These are phyloP conservation scores for Yamadazyma scolyti DNA, from an alignment of 805 yeast species.

Conservation along the genomic window DNA sequence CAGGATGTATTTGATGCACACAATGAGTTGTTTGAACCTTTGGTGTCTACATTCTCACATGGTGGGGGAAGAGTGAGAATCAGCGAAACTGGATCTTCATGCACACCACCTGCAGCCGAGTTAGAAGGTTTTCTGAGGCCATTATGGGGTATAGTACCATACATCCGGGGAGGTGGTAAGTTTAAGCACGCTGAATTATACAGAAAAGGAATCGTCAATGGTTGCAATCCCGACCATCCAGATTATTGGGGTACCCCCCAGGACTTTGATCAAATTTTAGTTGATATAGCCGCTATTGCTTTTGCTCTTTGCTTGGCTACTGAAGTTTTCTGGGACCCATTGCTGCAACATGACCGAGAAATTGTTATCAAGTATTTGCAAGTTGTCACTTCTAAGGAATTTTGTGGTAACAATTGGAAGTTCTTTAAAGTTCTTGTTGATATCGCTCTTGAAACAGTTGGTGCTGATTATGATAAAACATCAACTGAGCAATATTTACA, in stretches of 20 bases:
- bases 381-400: constrained; percentile 13
- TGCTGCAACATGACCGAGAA: constrained; percentile 13
- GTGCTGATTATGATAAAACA: constrained; percentile 10
- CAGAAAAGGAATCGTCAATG: constrained; percentile 19
- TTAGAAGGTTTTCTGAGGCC: constrained; percentile 26
- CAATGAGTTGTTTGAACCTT: constrained; percentile 8
- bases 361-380: constrained; percentile 15
- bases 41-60: constrained; percentile 8
- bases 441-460: constrained; percentile 19
- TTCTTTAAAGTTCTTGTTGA: constrained; percentile 24
- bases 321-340: constrained; percentile 22
- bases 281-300: constrained; percentile 26
- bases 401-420: constrained; percentile 20
- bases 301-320: constrained; percentile 19
- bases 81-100: constrained; percentile 18
- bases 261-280: constrained; percentile 19
- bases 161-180: constrained; percentile 14
- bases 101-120: constrained; percentile 17
- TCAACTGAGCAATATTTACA: constrained; percentile 14
- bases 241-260: constrained; percentile 24
- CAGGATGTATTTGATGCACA: constrained; percentile 7
- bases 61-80: constrained; percentile 14
- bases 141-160: constrained; percentile 26
- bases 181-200: constrained; percentile 20
- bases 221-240: constrained; percentile 19